Base-by-base conservation (phyloP, 2,329 filamentous ascomycete genomes). In the Microsporum canis region DNA sequence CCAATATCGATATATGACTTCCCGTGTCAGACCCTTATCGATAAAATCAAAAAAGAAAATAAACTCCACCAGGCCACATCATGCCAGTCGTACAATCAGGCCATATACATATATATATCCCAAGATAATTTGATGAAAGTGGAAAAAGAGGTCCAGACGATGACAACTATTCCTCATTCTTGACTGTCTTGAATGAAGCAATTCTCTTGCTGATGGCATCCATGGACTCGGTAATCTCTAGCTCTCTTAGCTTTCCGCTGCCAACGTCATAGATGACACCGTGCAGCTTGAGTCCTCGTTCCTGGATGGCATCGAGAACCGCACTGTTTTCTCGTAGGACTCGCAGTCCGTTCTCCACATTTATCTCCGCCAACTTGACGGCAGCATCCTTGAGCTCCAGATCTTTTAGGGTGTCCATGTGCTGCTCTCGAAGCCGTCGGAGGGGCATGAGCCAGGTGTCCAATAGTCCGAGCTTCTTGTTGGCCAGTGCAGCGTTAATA, bases 231-330 rank as follows among this genome's bases (percentile, higher is more conserved):
- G 74, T 67, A 5, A 72, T 75, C 23, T 81, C 78, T 62, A 86
- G 65, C 63, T 83, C 76, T 60, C 79, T 76, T 66, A 85, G 72
- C 55, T 79, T 70, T n/a, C 82, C 82, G 29, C 71, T 79, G 3
- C 71, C 80, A 62, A 85, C 78, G 68, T 94, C 86, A 71, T 89
- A 92, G 12, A 95, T 78, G 59, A 86, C 79, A n/a, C 88, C 89
- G 71, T 94, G 88, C 4, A 95, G 81, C 73, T 86, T 77, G 47
- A 95, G 73, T 0, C 86, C 87, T 33, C 88, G 79, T 67, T 89
- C 84, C 65, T 78, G 73, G 63, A 91, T 83, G 31, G 88, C 89
- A 64, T 88, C 85, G 68, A 85, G 80, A 34, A 95, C 81, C 29
- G 82, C 81, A 57, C 80, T 78, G 73, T 90, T 91, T 70, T 84